phyloP scores from a whole-genome alignment of 2,329 filamentous ascomycete genomes.

The Coleophoma cylindrospora region DNA sequence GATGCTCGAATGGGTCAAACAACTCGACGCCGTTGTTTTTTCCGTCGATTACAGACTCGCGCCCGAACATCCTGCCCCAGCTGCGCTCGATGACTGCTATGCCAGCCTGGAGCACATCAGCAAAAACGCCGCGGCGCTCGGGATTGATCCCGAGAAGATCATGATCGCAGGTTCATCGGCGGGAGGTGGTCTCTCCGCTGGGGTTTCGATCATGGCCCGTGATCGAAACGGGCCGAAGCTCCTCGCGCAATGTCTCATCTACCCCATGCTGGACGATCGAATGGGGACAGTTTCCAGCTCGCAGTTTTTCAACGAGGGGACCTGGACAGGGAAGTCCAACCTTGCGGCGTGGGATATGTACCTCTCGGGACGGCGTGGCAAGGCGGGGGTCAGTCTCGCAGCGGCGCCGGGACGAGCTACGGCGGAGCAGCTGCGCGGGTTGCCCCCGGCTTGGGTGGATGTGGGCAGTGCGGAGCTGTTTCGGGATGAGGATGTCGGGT shows the following conservation, averaged over 20 bases:
- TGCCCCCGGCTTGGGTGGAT: conserved; percentile 30
- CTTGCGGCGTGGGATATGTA: conserved; percentile 26
- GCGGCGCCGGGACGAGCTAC: conserved; percentile 24
- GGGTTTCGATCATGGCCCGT: conserved; percentile 42
- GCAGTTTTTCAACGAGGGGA: conserved; percentile 25
- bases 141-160: conserved; percentile 41
- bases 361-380: conserved; percentile 22
- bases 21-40: conserved; percentile 39
- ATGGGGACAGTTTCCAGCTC: conserved; percentile 21
- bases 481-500: conserved; percentile 29
- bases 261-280: conserved; percentile 38
- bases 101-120: conserved; percentile 29
- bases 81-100: conserved; percentile 34
- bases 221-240: conserved; percentile 30
- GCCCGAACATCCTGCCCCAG: conserved; percentile 24
- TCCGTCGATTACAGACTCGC: conserved; percentile 53
- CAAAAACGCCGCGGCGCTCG: conserved; percentile 25
- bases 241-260: conserved; percentile 32
- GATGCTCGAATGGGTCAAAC: conserved; percentile 42
- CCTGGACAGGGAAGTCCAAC: conserved; percentile 26
- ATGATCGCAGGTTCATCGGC: conserved; percentile 51
- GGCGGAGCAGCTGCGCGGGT: conserved; percentile 17
- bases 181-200: conserved; percentile 51
- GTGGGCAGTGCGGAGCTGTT: conserved; percentile 29
- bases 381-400: conserved; percentile 24